phyloP scores from a whole-genome alignment of 208 protist genomes.

The Crithidia bombi region DNA sequence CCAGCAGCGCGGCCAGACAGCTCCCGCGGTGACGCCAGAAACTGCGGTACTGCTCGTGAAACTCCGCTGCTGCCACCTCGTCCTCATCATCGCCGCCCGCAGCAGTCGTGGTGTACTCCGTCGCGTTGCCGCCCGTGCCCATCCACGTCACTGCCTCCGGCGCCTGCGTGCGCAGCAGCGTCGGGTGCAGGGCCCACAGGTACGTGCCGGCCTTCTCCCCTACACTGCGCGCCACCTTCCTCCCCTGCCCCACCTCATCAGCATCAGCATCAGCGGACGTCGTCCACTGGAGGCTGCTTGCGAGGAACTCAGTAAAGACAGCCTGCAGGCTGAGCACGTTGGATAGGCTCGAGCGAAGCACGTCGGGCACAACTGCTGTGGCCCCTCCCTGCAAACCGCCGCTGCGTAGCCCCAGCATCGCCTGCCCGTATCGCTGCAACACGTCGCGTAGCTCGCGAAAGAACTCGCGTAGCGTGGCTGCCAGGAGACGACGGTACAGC shows the following conservation, averaged over 20 bases:
- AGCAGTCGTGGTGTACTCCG: background rate
- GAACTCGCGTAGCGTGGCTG: constrained; percentile 16
- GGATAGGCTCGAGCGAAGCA: constrained; percentile 15
- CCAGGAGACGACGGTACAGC: constrained; percentile 20
- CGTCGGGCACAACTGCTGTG: background rate
- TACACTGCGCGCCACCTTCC: no score
- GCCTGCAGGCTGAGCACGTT: constrained; percentile 23
- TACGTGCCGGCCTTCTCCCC: background rate
- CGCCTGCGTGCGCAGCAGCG: constrained; percentile 28
- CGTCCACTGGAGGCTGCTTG: background rate
- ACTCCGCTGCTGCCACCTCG: background rate
- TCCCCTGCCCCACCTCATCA: background rate
- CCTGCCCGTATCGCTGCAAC: constrained; percentile 16
- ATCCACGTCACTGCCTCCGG: constrained; percentile 26
- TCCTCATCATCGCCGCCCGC: background rate
- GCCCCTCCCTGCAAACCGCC: constrained; percentile 12
- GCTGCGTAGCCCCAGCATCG: constrained; percentile 16
- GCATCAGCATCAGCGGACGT: background rate
- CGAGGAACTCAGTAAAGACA: constrained; percentile 7
- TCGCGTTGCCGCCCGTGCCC: constrained; percentile 9
- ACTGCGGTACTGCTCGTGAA: background rate
- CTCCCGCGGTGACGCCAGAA: background rate
- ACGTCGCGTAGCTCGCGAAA: constrained; percentile 11
- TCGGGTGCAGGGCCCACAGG: constrained; percentile 25
- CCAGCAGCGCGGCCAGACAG: background rate